Conservation (phyloP, 179 eudicot species). For the Gypsophila paniculata region DNA sequence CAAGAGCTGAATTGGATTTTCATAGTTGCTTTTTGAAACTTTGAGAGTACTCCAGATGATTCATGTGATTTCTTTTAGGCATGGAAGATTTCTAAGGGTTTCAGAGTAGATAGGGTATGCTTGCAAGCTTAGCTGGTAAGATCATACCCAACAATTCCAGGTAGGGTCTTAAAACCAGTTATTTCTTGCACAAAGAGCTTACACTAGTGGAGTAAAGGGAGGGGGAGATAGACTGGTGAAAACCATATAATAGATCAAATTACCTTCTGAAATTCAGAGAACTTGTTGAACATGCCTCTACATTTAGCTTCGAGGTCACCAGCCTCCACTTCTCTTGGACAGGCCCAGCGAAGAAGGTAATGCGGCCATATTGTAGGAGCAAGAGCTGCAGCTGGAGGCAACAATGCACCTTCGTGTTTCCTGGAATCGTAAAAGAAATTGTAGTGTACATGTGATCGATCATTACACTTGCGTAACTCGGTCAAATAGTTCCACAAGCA, state of each 20-base stretch:
- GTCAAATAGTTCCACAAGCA: slow-evolving; percentile 85
- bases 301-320: slow-evolving; percentile 76
- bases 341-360: slow-evolving; percentile 95
- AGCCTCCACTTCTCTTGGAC: slow-evolving; percentile 78
- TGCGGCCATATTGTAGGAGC: slow-evolving; percentile 99
- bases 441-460: slow-evolving; percentile 69
- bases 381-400: slow-evolving; percentile 98
- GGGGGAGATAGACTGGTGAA: background rate
- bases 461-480: slow-evolving; percentile 67
- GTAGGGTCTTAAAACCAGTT: background rate
- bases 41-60: background rate
- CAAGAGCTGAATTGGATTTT: background rate
- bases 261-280: slow-evolving; percentile 85
- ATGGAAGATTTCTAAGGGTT: background rate
- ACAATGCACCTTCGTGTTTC: slow-evolving; percentile 59
- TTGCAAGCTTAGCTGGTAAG: slow-evolving; percentile 7
- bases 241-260: slow-evolving; percentile 2
- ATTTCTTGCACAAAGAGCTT: background rate
- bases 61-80: background rate
- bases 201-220: background rate
- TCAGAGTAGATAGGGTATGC: background rate
- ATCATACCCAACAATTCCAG: background rate
- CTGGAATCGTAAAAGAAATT: slow-evolving; percentile 72
- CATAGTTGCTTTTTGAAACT: background rate
- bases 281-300: slow-evolving; percentile 57